phyloP scores from a whole-genome alignment of 2,329 filamentous ascomycete species.

The Ophiocordyceps camponoti-rufipedis region DNA sequence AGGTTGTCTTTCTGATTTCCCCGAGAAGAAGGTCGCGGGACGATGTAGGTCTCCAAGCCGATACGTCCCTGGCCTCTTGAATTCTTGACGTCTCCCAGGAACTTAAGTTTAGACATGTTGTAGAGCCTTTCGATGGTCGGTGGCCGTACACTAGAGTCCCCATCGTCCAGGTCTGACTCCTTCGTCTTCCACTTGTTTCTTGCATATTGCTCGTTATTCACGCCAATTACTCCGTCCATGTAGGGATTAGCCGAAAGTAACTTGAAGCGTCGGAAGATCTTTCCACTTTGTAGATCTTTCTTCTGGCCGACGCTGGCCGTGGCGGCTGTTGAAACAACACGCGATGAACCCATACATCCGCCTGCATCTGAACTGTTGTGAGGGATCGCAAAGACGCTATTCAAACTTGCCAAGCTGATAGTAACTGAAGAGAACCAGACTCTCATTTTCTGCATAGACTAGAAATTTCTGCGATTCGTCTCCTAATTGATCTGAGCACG shows the following conservation, averaged over 20 bases:
- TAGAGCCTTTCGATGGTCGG: neutral
- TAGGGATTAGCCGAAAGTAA: no score
- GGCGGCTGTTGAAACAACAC: no score
- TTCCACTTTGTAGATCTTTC: no score
- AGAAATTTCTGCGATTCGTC: neutral
- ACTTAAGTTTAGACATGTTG: neutral
- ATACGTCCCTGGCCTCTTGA: neutral
- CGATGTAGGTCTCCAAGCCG: neutral
- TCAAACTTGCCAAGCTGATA: neutral
- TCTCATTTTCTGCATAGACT: neutral
- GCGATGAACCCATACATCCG: neutral
- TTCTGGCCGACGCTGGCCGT: no score
- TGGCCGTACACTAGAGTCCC: neutral
- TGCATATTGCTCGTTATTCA: no score
- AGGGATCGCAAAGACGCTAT: neutral
- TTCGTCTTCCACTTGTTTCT: no score
- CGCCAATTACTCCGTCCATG: no score
- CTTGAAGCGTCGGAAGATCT: no score
- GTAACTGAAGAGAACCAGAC: neutral
- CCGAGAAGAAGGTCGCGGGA: no score
- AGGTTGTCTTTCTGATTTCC: no score
- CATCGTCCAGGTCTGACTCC: neutral
- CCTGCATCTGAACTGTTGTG: neutral
- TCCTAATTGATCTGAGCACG: no score
- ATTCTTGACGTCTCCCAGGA: neutral